phyloP scores from a whole-genome alignment of 139 green algal species.

The Chlorella sp. region DNA sequence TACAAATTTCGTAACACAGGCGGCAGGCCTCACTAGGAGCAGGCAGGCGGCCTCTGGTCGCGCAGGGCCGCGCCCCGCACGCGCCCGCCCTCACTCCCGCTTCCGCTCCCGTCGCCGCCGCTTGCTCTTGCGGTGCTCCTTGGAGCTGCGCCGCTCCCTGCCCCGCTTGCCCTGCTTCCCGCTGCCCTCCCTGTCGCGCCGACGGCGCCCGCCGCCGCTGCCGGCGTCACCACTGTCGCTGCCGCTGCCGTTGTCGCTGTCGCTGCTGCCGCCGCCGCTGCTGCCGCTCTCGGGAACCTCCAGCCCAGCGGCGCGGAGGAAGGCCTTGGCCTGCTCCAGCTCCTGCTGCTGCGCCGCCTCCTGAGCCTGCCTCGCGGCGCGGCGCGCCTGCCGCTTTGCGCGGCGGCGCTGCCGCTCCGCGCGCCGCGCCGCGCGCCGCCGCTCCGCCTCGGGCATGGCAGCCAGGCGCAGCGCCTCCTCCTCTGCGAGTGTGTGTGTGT shows the following conservation, averaged over 20 bases:
- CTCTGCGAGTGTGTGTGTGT: too few species aligned
- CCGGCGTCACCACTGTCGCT: not conserved
- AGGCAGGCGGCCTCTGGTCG: too few species aligned
- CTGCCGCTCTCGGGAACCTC: slow-evolving; percentile 18
- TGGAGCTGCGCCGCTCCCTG: not conserved
- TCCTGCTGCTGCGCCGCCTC: not conserved
- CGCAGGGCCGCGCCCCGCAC: too few species aligned
- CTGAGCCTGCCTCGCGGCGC: not conserved
- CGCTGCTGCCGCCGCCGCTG: not conserved
- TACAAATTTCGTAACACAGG: too few species aligned
- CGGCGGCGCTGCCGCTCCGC: too few species aligned
- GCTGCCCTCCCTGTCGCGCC: not conserved
- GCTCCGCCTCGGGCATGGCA: slow-evolving; percentile 23
- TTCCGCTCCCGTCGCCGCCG: slow-evolving; percentile 2
- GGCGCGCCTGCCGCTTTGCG: not conserved
- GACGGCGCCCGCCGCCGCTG: not conserved
- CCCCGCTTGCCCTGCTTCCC: not conserved
- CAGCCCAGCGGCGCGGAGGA: slow-evolving; percentile 40
- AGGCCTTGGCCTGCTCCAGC: slow-evolving; percentile 45
- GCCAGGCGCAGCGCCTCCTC: slow-evolving; percentile 19
- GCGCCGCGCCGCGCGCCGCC: not conserved
- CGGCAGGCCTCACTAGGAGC: too few species aligned
- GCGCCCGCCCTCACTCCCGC: too few species aligned
- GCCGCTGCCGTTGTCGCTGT: slow-evolving; percentile 3
- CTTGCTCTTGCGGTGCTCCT: not conserved